Evolutionary conservation across 2,329 filamentous ascomycete species (phyloP).

Genomic region (Ramularia endophylla): DNA sequence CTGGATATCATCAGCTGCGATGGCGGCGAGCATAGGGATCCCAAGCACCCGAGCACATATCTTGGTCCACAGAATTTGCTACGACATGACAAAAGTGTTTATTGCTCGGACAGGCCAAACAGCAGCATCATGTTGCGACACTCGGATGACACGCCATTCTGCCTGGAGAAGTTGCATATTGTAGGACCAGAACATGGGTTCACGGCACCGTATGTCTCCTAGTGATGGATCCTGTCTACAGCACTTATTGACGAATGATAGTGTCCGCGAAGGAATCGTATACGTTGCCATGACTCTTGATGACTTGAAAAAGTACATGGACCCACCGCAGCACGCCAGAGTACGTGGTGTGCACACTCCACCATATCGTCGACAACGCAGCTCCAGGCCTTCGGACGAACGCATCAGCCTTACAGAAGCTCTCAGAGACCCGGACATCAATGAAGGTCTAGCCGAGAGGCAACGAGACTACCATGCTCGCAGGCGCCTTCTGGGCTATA

Average conservation of each 20-base stretch:
- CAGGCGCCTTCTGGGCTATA: background rate
- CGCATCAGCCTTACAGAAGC: slow-evolving; percentile 27
- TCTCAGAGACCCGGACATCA: slow-evolving; percentile 25
- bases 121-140: slow-evolving; percentile 86
- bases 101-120: slow-evolving; percentile 79
- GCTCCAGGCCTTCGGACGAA: slow-evolving; percentile 22
- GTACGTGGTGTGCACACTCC: slow-evolving; percentile 20
- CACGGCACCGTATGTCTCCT: slow-evolving; percentile 69
- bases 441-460: slow-evolving; percentile 10
- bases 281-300: slow-evolving; percentile 84
- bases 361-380: slow-evolving; percentile 20
- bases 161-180: slow-evolving; percentile 78
- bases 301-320: slow-evolving; percentile 54
- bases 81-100: slow-evolving; percentile 74
- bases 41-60: slow-evolving; percentile 35
- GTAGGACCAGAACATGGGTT: slow-evolving; percentile 76
- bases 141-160: slow-evolving; percentile 73
- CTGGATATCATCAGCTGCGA: slow-evolving; percentile 92
- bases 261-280: slow-evolving; percentile 84
- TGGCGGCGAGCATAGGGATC: slow-evolving; percentile 62
- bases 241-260: slow-evolving; percentile 39
- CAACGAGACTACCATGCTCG: slow-evolving; percentile 3
- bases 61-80: slow-evolving; percentile 77
- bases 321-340: slow-evolving; percentile 25
- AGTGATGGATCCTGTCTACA: too few species aligned